Evolutionary conservation across 2,329 filamentous ascomycete genomes (phyloP), one percentile per base, ranked within the genome.

Genomic region (Cladophialophora carrionii): DNA sequence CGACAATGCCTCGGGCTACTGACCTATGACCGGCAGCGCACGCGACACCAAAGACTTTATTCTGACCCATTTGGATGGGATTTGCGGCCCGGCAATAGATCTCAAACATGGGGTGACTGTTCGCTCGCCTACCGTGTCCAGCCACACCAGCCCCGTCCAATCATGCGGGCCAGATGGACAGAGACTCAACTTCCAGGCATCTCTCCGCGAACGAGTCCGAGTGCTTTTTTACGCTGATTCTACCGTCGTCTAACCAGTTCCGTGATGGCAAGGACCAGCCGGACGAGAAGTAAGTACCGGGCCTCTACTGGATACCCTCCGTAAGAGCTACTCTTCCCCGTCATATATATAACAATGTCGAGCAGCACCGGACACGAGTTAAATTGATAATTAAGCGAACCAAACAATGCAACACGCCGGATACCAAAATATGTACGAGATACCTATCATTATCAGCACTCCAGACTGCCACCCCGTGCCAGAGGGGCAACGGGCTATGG

Each of bases 401-500:
- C 26, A 52, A 52, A 31, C 26, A 24, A 60, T 37, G 46, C 46
- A 60, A 60, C 20, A 59, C 43, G n/a, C 37, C 61, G 59, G 57
- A 60, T 60, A 37, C 41, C 26, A 12, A 56, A 52, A 57, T 57
- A 66, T 66, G 67, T 54, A 57, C 29, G 63, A 60, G 9, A 65
- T 68, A 26, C 64, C 67, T 31, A 64, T 68, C 46, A 49, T 63
- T 29, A 34, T 68, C 17, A 66, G 57, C 37, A 62, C 67, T 9
- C 67, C 67, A 46, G 61, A 60, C 22, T 59, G 55, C 26, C 61
- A 68, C 9, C 58, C 64, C 12, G 31, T 57, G 37, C 26, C 55
- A 34, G 41, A 52, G 26, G 29, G 57, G 58, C 22, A 34, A 31
- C 14, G 14, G 5, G 8, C 26, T 34, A 24, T 24, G 41, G 41